Conservation (phyloP, 73 alveolate genomes). For the Stentor roeselii region DNA sequence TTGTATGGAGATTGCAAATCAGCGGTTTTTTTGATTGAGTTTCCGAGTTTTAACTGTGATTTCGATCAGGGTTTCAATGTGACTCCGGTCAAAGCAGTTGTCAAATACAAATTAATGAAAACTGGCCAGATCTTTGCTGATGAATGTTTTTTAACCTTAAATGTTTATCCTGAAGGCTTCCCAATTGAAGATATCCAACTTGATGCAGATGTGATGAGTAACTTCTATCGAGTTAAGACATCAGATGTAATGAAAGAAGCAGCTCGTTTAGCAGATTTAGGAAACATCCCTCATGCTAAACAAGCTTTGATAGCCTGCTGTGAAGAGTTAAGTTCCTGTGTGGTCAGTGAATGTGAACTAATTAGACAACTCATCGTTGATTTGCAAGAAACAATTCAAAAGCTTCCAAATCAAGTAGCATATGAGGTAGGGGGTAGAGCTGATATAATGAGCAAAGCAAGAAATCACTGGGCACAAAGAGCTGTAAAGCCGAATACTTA, state of each 20-base stretch:
- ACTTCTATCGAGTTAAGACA: conserved; percentile 43
- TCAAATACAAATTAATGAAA: conserved; percentile 24
- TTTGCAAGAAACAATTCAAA: conserved; percentile 26
- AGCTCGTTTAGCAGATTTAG: conserved; percentile 32
- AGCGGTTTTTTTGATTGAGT: conserved; percentile 25
- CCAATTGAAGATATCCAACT: background rate
- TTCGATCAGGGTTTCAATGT: background rate
- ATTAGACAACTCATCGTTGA: conserved; percentile 23
- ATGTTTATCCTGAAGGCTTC: background rate
- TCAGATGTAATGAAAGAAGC: conserved; percentile 44
- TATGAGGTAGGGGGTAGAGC: conserved; percentile 44
- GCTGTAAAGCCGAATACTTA: background rate
- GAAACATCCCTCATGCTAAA: conserved; percentile 28
- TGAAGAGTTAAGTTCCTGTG: conserved; percentile 7
- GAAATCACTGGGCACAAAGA: conserved; percentile 34
- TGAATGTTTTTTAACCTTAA: conserved; percentile 9
- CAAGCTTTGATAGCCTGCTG: background rate
- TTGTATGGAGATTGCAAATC: conserved; percentile 36
- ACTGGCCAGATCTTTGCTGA: conserved; percentile 5
- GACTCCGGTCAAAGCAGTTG: conserved; percentile 19
- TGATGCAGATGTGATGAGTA: conserved; percentile 44
- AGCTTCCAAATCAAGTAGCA: conserved; percentile 29
- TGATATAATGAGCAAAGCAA: conserved; percentile 38
- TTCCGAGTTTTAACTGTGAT: background rate
- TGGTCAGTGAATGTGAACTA: background rate